A percentile compares a stretch with the other conserved stretches of the same genome.
These are phyloP conservation scores for Solanum acaule DNA, from an alignment of 257 asterid species.

Conservation along the genomic window DNA sequence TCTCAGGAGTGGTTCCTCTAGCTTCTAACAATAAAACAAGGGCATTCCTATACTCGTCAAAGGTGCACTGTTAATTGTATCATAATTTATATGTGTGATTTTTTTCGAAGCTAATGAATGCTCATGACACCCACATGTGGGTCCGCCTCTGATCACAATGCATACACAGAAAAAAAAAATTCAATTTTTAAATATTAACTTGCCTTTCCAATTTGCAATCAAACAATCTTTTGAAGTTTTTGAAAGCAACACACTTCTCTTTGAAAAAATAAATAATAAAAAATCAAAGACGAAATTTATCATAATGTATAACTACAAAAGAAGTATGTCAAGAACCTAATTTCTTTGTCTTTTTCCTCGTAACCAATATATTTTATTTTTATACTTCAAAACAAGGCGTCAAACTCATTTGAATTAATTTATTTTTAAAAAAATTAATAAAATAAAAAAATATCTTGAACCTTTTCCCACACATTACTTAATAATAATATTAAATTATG, in stretches of 20 bases:
- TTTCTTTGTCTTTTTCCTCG: not conserved
- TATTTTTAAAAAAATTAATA: not conserved
- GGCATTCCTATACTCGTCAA: no score
- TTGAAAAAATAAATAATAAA: not conserved
- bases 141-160: not conserved
- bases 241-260: not conserved
- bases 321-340: not conserved
- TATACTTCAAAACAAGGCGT: not conserved
- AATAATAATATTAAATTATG: not conserved
- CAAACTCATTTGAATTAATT: not conserved
- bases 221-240: not conserved
- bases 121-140: fast-evolving
- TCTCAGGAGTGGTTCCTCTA: not conserved
- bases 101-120: no score
- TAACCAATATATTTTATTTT: not conserved
- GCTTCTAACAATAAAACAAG: not conserved
- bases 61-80: no score
- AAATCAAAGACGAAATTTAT: not conserved
- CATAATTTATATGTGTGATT: no score
- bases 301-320: not conserved
- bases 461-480: not conserved
- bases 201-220: not conserved
- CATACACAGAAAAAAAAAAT: not conserved
- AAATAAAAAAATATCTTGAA: not conserved
- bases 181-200: not conserved